Evolutionary conservation across 768 basidiomycete genomes (phyloP).

Genomic region (Auricularia sp.): DNA sequence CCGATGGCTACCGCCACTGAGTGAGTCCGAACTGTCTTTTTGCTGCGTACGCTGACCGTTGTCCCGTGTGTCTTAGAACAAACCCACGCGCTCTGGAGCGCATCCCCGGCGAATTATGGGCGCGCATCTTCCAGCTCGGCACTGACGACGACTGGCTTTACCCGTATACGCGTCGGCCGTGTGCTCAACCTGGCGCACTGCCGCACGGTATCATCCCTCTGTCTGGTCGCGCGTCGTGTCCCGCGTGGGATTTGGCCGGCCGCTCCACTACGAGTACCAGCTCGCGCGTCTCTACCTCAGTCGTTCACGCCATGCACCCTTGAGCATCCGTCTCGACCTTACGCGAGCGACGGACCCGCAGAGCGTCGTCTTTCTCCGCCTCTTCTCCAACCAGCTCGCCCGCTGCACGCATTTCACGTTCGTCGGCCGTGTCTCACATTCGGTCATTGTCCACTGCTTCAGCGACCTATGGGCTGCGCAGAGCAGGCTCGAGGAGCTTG

Average conservation of each 20-base stretch:
- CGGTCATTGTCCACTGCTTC: background rate
- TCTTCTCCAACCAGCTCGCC: background rate
- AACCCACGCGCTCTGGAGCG: background rate
- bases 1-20: no score
- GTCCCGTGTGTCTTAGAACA: background rate
- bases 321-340: background rate
- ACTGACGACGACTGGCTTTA: background rate
- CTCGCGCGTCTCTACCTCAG: background rate
- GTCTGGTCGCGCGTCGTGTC: background rate
- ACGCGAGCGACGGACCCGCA: background rate
- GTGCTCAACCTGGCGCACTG: background rate
- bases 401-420: background rate
- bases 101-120: background rate
- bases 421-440: background rate
- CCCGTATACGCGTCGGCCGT: background rate
- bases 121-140: background rate
- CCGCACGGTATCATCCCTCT: background rate
- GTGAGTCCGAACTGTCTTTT: no score
- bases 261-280: constrained; percentile 1
- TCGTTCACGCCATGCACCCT: background rate
- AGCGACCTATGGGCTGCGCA: background rate
- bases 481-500: background rate
- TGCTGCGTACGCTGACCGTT: no score
- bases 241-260: background rate
- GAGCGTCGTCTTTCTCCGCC: background rate